These are phyloP conservation scores for Carex pumila DNA, from an alignment of 176 grass and related monocot genomes.

Conservation along the genomic window DNA sequence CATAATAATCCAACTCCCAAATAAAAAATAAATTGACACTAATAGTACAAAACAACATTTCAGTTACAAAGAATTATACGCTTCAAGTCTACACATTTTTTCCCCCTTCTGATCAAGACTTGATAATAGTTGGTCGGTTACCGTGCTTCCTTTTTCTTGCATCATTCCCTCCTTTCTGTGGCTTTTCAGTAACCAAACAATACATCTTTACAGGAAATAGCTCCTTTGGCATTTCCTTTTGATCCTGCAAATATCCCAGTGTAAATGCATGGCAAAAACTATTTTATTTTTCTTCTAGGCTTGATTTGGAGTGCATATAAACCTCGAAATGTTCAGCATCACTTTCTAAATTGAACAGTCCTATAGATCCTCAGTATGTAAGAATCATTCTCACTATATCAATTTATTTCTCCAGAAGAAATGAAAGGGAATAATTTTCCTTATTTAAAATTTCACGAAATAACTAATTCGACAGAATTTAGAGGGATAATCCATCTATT, in stretches of 20 bases:
- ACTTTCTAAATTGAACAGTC: neutral
- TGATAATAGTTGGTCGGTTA: slow-evolving; percentile 49
- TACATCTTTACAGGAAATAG: slow-evolving; percentile 97
- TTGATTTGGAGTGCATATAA: neutral
- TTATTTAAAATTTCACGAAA: neutral
- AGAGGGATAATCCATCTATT: neutral
- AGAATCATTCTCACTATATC: neutral
- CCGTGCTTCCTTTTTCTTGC: slow-evolving; percentile 48
- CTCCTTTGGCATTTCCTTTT: slow-evolving; percentile 68
- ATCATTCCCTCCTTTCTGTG: slow-evolving; percentile 28
- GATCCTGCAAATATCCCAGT: slow-evolving; percentile 55
- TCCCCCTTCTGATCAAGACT: slow-evolving; percentile 26
- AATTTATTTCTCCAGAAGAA: neutral
- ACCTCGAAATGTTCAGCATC: neutral
- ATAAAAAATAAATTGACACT: neutral
- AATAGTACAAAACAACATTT: neutral
- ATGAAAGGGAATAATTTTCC: neutral
- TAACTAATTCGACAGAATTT: neutral
- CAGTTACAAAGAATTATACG: slow-evolving; percentile 2
- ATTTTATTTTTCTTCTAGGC: neutral
- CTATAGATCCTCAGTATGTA: neutral
- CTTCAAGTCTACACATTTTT: neutral
- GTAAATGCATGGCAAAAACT: neutral
- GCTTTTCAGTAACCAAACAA: slow-evolving; percentile 62
- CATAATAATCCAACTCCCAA: neutral